Percentiles rank a stretch among this genome's conserved stretches.
These are phyloP conservation scores for Rossbeevera mucosa DNA, from an alignment of 768 basidiomycete genomes.

Conservation along the genomic window DNA sequence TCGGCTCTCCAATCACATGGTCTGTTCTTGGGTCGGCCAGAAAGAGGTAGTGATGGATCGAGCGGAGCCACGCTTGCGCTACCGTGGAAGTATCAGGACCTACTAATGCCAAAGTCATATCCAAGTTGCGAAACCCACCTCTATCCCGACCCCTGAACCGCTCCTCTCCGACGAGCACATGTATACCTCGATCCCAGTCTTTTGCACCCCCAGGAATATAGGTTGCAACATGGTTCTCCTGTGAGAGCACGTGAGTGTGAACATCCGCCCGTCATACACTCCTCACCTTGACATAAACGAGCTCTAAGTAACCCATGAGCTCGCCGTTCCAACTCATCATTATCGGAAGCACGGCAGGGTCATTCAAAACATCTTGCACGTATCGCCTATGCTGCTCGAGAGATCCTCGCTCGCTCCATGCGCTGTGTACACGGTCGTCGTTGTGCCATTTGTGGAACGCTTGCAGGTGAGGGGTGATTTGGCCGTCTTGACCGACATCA, in stretches of 20 bases:
- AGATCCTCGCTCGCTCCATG: slow-evolving; percentile 45
- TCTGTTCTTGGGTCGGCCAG: slow-evolving; percentile 40
- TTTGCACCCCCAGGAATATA: slow-evolving; percentile 26
- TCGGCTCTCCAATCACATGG: slow-evolving; percentile 42
- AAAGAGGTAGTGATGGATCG: slow-evolving; percentile 41
- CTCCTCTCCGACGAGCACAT: slow-evolving; percentile 44
- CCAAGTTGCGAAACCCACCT: slow-evolving; percentile 30
- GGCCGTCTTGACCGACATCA: slow-evolving; percentile 16
- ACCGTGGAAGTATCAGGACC: not conserved
- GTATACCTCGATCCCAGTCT: slow-evolving; percentile 37
- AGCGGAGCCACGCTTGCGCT: slow-evolving; percentile 21
- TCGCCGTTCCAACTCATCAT: slow-evolving; percentile 47
- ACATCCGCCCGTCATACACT: not conserved
- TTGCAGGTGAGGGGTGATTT: slow-evolving; percentile 33
- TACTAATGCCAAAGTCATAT: not conserved
- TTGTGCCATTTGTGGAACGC: slow-evolving; percentile 50
- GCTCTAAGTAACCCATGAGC: slow-evolving; percentile 41
- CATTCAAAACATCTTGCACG: slow-evolving; percentile 30
- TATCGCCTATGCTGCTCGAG: slow-evolving; percentile 43
- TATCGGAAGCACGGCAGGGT: slow-evolving; percentile 37
- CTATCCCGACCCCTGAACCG: slow-evolving; percentile 41
- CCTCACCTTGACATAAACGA: slow-evolving; percentile 45
- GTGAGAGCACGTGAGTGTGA: not conserved
- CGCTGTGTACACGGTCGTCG: slow-evolving; percentile 40
- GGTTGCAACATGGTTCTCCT: slow-evolving; percentile 21